phyloP scores from a whole-genome alignment of 2,329 filamentous ascomycete genomes.

The Phialophora expanda region DNA sequence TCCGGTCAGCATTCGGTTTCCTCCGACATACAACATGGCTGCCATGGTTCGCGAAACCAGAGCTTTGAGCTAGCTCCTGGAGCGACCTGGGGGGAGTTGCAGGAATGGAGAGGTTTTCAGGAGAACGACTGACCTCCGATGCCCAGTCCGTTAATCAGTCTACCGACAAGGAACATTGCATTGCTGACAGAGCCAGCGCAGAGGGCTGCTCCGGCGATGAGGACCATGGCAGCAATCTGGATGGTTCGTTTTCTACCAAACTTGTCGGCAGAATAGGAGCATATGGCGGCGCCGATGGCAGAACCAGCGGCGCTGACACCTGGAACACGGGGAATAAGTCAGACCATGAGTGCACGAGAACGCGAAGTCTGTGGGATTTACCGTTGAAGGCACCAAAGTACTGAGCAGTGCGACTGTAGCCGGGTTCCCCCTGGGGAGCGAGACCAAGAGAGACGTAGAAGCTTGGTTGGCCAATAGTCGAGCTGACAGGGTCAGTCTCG shows the following conservation, averaged over 20 bases:
- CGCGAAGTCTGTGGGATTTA: slow-evolving; percentile 1
- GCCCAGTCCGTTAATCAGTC: slow-evolving; percentile 31
- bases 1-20: too few relatives aligned
- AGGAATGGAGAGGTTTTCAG: neutral
- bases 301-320: slow-evolving; percentile 51
- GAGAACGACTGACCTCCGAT: too few relatives aligned
- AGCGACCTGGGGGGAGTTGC: too few relatives aligned
- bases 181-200: slow-evolving; percentile 48
- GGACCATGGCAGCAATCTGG: slow-evolving; percentile 43
- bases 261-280: slow-evolving; percentile 48
- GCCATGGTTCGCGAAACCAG: too few relatives aligned
- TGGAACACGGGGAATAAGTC: too few relatives aligned
- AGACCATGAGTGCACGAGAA: too few relatives aligned
- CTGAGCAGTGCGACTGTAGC: slow-evolving; percentile 50
- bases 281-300: slow-evolving; percentile 46
- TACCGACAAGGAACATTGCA: slow-evolving; percentile 32
- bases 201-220: slow-evolving; percentile 44
- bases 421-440: slow-evolving; percentile 46
- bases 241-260: slow-evolving; percentile 48
- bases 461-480: slow-evolving; percentile 53
- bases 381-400: slow-evolving; percentile 55
- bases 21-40: too few relatives aligned
- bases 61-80: too few relatives aligned
- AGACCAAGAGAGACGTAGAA: slow-evolving; percentile 53
- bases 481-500: slow-evolving; percentile 13